phyloP scores from a whole-genome alignment of 257 asterid genomes.

The Gentiana dahurica region DNA sequence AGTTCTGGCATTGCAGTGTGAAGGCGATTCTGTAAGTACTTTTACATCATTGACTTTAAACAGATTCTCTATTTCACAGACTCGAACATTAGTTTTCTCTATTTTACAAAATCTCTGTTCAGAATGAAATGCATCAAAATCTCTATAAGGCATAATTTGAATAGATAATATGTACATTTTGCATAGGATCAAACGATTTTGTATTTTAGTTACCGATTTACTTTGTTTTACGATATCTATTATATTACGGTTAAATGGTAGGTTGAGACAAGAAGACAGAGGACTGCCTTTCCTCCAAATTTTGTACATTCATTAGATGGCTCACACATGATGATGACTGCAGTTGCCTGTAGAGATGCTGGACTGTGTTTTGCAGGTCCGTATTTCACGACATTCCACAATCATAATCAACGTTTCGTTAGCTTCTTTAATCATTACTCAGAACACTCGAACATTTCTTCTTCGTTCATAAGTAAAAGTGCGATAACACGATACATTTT shows the following conservation, averaged over 20 bases:
- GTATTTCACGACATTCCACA: constrained; percentile 1
- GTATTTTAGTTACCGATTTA: too few relatives aligned
- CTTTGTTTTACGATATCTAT: too few relatives aligned
- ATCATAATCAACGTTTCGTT: not conserved
- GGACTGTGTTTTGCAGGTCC: constrained; percentile 85
- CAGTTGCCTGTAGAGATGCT: constrained; percentile 85
- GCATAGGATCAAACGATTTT: too few relatives aligned
- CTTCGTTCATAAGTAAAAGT: too few relatives aligned
- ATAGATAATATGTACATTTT: too few relatives aligned
- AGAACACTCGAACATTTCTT: too few relatives aligned
- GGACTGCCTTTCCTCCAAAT: constrained; percentile 96
- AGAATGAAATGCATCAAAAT: too few relatives aligned
- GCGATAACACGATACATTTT: too few relatives aligned
- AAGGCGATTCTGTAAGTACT: constrained; percentile 56
- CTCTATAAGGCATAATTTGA: too few relatives aligned
- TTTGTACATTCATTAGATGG: constrained; percentile 94
- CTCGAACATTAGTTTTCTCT: too few relatives aligned
- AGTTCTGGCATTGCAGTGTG: constrained; percentile 78
- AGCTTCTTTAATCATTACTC: not conserved
- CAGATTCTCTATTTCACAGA: not conserved
- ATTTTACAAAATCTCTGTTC: too few relatives aligned
- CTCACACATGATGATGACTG: constrained; percentile 99
- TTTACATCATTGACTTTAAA: not conserved
- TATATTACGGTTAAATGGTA: constrained; percentile 5
- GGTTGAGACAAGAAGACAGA: constrained; percentile 84